Percentiles rank a stretch among this genome's conserved stretches.
Conservation (phyloP, 1,284 basidiomycete genomes). For the Fomes fomentarius region DNA sequence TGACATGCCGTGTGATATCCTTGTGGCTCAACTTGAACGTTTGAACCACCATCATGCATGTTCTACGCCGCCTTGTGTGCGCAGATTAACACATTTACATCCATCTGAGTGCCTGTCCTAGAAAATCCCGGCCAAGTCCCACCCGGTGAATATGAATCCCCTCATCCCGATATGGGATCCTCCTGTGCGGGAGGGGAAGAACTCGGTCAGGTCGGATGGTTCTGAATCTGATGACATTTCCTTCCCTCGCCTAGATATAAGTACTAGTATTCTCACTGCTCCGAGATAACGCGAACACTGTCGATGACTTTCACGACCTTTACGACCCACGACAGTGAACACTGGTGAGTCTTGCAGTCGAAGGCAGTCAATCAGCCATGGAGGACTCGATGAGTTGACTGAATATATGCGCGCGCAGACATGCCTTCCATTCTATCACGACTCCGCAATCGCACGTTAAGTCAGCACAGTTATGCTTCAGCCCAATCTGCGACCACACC, state of each 20-base stretch:
- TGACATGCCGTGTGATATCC: too few species aligned
- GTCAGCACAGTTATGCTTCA: conserved; percentile 30
- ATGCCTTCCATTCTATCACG: conserved; percentile 43
- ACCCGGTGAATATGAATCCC: conserved; percentile 1
- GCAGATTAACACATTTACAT: neutral
- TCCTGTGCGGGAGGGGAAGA: conserved; percentile 16
- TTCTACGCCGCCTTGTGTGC: neutral
- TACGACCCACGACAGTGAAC: conserved; percentile 1
- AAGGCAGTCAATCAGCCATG: neutral
- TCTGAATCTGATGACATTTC: conserved; percentile 13
- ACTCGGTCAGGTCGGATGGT: conserved; percentile 2
- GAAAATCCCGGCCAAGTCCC: neutral
- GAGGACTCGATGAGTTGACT: neutral
- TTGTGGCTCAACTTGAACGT: neutral
- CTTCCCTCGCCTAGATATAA: conserved; percentile 20
- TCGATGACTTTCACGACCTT: conserved; percentile 13
- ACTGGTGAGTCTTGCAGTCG: neutral
- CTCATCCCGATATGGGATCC: conserved; percentile 21
- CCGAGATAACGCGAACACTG: neutral
- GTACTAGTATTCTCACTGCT: neutral
- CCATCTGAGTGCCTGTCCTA: neutral
- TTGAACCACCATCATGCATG: neutral
- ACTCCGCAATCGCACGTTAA: conserved; percentile 37
- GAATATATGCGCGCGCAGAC: neutral
- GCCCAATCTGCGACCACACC: conserved; percentile 17